phyloP scores from a whole-genome alignment of 345 rosid species.

The Eucalyptus marginata region DNA sequence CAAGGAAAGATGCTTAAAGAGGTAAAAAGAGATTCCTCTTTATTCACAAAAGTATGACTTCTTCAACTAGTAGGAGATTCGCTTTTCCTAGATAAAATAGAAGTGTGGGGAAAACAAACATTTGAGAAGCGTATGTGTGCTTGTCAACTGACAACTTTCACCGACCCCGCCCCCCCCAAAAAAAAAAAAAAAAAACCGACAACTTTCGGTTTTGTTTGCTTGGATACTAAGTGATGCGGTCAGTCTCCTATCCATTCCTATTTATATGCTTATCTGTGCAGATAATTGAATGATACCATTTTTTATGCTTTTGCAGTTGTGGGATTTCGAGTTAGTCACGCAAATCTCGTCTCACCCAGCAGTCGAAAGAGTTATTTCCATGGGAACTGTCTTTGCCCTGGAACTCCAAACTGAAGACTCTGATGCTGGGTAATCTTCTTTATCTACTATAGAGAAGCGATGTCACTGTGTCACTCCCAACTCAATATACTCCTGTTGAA shows the following conservation, averaged over 20 bases:
- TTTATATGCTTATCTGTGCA: not conserved
- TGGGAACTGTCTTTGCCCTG: slow-evolving; percentile 73
- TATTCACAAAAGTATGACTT: not conserved
- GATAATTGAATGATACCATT: not conserved
- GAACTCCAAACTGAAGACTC: slow-evolving; percentile 58
- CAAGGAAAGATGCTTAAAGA: slow-evolving; percentile 49
- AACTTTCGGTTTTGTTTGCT: not conserved
- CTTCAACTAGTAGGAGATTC: not conserved
- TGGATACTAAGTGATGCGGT: not conserved
- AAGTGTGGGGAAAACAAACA: not conserved
- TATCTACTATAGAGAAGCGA: not conserved
- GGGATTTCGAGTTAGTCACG: slow-evolving; percentile 55
- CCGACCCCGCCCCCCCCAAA: rapidly evolving
- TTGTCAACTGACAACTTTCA: not conserved
- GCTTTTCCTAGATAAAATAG: not conserved
- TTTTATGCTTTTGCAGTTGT: slow-evolving; percentile 40
- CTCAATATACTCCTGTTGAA: not conserved
- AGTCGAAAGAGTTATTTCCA: slow-evolving; percentile 59
- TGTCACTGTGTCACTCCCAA: not conserved
- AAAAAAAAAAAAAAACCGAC: not conserved
- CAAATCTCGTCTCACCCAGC: slow-evolving; percentile 62
- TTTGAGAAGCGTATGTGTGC: not conserved
- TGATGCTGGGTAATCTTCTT: slow-evolving; percentile 53
- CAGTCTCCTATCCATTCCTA: not conserved
- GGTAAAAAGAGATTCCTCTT: slow-evolving; percentile 16